phyloP scores from a whole-genome alignment of 2,329 filamentous ascomycete genomes.

The Juglanconis oblonga region DNA sequence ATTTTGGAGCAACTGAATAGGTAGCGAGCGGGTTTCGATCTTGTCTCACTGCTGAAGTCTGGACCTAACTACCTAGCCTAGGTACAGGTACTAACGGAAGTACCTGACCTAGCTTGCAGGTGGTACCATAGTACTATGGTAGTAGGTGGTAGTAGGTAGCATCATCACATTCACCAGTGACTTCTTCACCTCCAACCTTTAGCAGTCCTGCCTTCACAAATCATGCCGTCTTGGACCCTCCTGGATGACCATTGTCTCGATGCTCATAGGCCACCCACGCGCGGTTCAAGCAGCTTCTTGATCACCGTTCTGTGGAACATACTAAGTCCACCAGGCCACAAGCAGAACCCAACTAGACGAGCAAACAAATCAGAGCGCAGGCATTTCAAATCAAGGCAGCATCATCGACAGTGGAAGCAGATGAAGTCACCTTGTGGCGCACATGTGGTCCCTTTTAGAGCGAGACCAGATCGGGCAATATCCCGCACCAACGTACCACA shows the following conservation, averaged over 20 bases:
- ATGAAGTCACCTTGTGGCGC: not conserved
- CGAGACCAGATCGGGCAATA: not conserved
- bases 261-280: constrained; percentile 12
- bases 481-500: not conserved
- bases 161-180: no score
- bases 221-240: no score
- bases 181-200: no score
- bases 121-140: no score
- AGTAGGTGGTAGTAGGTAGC: no score
- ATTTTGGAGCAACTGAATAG: not conserved
- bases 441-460: not conserved
- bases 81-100: no score
- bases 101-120: no score
- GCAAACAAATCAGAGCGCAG: constrained; percentile 14
- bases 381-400: constrained; percentile 15
- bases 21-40: no score
- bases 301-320: not conserved
- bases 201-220: no score
- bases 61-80: no score
- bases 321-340: not conserved
- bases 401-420: not conserved
- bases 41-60: no score
- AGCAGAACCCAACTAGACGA: not conserved
- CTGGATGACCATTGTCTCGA: constrained; percentile 18
- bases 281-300: not conserved